Conservation (phyloP, 2,329 filamentous ascomycete genomes). For the Escovopsis sp. region DNA sequence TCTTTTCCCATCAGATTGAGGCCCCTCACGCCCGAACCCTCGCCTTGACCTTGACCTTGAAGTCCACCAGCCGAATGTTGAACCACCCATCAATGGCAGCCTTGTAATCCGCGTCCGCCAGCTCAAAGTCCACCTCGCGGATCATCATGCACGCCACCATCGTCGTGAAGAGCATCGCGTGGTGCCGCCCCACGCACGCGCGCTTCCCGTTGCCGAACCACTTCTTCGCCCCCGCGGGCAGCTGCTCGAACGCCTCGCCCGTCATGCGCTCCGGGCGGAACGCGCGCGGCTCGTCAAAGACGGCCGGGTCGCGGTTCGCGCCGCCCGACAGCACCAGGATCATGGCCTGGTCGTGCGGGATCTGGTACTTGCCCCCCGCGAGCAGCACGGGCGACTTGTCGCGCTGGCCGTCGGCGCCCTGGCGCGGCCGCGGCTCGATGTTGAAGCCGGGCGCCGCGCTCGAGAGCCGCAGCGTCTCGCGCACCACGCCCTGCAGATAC, state of each 20-base stretch:
- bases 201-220: conserved; percentile 38
- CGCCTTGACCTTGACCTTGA: conserved; percentile 27
- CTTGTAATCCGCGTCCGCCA: conserved; percentile 23
- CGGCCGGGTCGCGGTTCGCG: conserved; percentile 31
- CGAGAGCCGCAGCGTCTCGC: conserved; percentile 38
- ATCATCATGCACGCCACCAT: conserved; percentile 27
- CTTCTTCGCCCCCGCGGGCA: conserved; percentile 31
- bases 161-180: conserved; percentile 31
- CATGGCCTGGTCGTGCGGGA: conserved; percentile 32
- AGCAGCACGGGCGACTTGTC: conserved; percentile 30
- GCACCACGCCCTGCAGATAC: conserved; percentile 38
- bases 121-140: conserved; percentile 29
- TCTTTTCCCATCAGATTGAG: background rate
- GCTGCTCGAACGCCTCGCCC: conserved; percentile 24
- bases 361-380: conserved; percentile 31
- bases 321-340: conserved; percentile 33
- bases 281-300: conserved; percentile 30
- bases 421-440: conserved; percentile 28
- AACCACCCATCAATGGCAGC: conserved; percentile 36
- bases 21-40: conserved; percentile 9
- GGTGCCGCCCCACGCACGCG: conserved; percentile 35
- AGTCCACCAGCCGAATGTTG: conserved; percentile 32
- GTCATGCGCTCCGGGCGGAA: conserved; percentile 35
- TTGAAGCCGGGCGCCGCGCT: conserved; percentile 40
- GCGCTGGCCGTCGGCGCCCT: background rate